Evolutionary conservation across 2,329 filamentous ascomycete genomes (phyloP), one percentile per base, ranked within the genome.

Genomic region (Simplicillium sp.): DNA sequence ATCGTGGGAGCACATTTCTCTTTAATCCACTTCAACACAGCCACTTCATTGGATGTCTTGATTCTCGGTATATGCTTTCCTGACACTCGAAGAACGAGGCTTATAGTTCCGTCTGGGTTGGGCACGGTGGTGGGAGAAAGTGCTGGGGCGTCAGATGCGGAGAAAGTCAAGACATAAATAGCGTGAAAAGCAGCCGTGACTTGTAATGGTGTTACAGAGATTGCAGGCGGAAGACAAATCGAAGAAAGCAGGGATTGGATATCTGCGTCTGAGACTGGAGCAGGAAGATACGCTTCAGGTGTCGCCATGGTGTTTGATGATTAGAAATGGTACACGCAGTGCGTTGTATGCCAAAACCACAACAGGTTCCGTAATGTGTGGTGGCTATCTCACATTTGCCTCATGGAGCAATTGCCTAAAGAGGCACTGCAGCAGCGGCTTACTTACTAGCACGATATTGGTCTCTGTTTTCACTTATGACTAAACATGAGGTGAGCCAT

Each of bases 11-110:
- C 20, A 15, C 31, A 33, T 36, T 59, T 49, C n/a, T 46, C 32
- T 8, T 32, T 17, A 6, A 65, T 36, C 60, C 59, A 65, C 6
- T 38, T 42, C 53, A 64, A 59, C 28, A 57, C 46, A 14, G 45
- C 60, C 3, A 59, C 54, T 45, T 66, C 60, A 40, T 65, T 64
- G 11, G 39, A 31, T 11, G 60, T 63, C 40, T 65, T 64, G 45
- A 57, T 55, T 13, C 40, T n/a, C 4, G 59, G 60, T 7, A 63
- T 29, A 28, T 64, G 60, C 17, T 42, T 39, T 17, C 61, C 60
- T 4, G 60, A 57, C 17, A 63, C 49, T 34, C 61, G 57, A 12
- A 65, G 56, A 11, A 64, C 50, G 5, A 58, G 46, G 20, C 38
- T 45, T 0, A 37, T 31, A 8, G 32, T 36, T 38, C 43, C 43